phyloP scores from a whole-genome alignment of 306 rosid genomes.

The Rosa rugosa region DNA sequence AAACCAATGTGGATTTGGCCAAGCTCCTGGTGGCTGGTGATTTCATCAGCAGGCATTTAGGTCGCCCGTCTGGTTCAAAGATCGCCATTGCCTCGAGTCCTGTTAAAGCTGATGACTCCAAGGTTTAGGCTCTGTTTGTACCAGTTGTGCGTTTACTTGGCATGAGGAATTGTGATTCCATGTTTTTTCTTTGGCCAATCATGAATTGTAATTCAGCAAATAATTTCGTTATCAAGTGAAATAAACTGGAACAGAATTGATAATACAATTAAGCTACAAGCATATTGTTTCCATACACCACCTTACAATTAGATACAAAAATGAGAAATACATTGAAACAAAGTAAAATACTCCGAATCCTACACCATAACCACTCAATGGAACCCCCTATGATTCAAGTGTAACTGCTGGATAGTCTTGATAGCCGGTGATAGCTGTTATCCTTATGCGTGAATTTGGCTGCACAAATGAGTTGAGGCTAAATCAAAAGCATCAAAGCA shows the following conservation, averaged over 20 bases:
- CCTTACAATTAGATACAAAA: constrained; percentile 21
- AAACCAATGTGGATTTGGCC: constrained; percentile 67
- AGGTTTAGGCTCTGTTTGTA: constrained; percentile 36
- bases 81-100: constrained; percentile 66
- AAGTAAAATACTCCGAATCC: constrained; percentile 9
- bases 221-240: not conserved
- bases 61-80: constrained; percentile 71
- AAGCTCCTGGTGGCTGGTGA: constrained; percentile 80
- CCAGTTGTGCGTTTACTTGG: not conserved
- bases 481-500: constrained; percentile 32
- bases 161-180: not conserved
- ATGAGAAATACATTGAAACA: not conserved
- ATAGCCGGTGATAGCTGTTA: constrained; percentile 84
- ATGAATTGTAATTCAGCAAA: not conserved
- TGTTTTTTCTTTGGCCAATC: not conserved
- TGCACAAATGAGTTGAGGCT: constrained; percentile 42
- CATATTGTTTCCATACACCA: not conserved
- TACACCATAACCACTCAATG: not conserved
- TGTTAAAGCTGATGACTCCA: constrained; percentile 54
- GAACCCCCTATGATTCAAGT: constrained; percentile 46
- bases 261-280: not conserved
- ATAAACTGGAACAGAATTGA: not conserved
- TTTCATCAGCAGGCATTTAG: constrained; percentile 71
- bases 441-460: constrained; percentile 86
- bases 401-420: constrained; percentile 82